Conservation (phyloP, 1,139 yeast genomes). For the Yamadazyma jaroonii region DNA sequence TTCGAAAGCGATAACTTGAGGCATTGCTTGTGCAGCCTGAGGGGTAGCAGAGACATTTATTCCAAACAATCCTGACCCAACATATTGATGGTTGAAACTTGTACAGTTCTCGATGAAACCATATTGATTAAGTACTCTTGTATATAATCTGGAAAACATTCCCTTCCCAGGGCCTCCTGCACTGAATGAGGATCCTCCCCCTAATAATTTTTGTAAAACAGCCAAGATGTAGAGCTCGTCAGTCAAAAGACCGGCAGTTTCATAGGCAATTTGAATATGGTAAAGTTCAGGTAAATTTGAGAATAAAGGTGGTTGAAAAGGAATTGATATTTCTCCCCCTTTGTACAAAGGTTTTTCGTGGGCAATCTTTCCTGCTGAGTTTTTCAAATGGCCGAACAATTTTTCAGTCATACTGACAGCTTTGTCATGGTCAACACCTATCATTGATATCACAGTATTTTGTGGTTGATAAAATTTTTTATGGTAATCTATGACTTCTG, state of each 20-base stretch:
- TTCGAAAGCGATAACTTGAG: slow-evolving; percentile 79
- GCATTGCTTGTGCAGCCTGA: slow-evolving; percentile 78
- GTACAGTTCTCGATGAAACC: slow-evolving; percentile 89
- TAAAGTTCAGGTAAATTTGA: slow-evolving; percentile 79
- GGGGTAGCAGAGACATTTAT: slow-evolving; percentile 83
- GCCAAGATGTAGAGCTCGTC: slow-evolving; percentile 92
- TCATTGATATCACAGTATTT: slow-evolving; percentile 80
- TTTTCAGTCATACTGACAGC: slow-evolving; percentile 65
- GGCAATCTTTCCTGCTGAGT: slow-evolving; percentile 20
- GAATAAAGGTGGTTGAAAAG: slow-evolving; percentile 63
- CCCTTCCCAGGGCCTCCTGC: slow-evolving; percentile 99
- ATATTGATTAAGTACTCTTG: slow-evolving; percentile 85
- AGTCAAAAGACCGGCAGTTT: slow-evolving; percentile 79
- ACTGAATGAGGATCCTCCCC: slow-evolving; percentile 96
- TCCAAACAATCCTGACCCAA: slow-evolving; percentile 91
- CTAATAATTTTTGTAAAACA: slow-evolving; percentile 85
- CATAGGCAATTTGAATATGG: slow-evolving; percentile 85
- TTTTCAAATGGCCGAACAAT: slow-evolving; percentile 37
- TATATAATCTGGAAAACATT: slow-evolving; percentile 92
- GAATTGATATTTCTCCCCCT: slow-evolving; percentile 76
- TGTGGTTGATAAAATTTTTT: slow-evolving; percentile 73
- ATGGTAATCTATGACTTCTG: slow-evolving; percentile 61
- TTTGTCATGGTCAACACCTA: slow-evolving; percentile 72
- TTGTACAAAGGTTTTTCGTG: slow-evolving; percentile 58
- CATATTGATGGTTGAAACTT: slow-evolving; percentile 85